Base-by-base conservation (phyloP, 1,139 yeast genomes). In the Hyphopichia fennica region DNA sequence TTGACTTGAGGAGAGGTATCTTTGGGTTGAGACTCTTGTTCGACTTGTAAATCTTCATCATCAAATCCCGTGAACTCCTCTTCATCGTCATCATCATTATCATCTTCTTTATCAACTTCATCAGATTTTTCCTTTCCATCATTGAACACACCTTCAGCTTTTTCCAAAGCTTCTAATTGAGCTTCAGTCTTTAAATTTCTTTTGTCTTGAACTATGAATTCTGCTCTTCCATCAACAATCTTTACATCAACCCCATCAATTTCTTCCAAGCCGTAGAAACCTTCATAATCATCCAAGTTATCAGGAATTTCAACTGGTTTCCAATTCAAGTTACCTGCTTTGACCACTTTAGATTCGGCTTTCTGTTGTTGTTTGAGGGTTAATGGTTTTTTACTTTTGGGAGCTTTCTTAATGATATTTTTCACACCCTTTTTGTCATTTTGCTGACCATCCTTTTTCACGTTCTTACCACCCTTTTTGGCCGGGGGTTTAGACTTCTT, bases 201-300 rank as follows among this genome's bases (percentile, higher is more conserved):
- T 9, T 68, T 65, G 34, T 79, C 82, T 41, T 69, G 73, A 3
- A 82, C 79, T 19, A 79, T 63, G 54, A 87, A 87, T 50, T 78
- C 77, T 0, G 84, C 81, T 46, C 72, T 69, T 14, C 95, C 96
- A 43, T 81, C 71, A 3, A 81, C 79, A 42, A 81, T 72, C 48
- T 79, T 79, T 4, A 91, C 91, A 53, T 79, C 91, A 19, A 91
- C 97, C 22, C 96, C 97, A 41, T 90, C 97, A 41, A 93, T 78
- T 60, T 93, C 99, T 62, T 93, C 98, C 34, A 93, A 67, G 0
- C 97, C 99, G 62, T 82, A 88, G 52, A 90, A 84, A 0, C 97
- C 97, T 54, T 86, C 91, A 58, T 86, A 87, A 60, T 88, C 96
- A 45, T 84, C 96, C 46, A 88, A 63, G 31, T 89, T 84, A 49